These are phyloP conservation scores for Cutaneotrichosporon sp. DNA, from an alignment of 1,284 basidiomycete genomes.

Conservation along the genomic window DNA sequence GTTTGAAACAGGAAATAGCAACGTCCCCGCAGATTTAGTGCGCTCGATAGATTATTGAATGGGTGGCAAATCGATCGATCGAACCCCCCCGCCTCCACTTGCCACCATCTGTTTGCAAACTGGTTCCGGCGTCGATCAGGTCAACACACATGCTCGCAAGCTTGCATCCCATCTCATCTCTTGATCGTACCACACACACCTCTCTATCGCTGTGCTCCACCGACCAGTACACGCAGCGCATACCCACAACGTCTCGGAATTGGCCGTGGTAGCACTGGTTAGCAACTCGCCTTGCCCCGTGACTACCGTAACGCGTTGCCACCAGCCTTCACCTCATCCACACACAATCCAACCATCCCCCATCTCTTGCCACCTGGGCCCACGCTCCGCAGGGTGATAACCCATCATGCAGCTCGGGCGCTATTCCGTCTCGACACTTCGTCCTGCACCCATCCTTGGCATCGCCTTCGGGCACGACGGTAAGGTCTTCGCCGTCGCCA, in stretches of 20 bases:
- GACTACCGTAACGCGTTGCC: background rate
- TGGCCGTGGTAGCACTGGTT: background rate
- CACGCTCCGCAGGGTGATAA: background rate
- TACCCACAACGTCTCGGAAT: background rate
- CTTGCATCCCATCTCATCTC: background rate
- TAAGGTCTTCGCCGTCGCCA: constrained; percentile 76
- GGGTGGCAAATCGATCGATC: background rate
- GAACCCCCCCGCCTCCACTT: background rate
- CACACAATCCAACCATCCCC: background rate
- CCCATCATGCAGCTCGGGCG: constrained; percentile 78
- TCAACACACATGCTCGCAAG: background rate
- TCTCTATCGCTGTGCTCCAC: background rate
- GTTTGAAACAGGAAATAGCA: background rate
- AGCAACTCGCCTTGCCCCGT: background rate
- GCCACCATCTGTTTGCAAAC: background rate
- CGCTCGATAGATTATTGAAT: background rate
- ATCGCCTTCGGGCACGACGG: constrained; percentile 70
- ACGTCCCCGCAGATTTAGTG: too few relatives aligned
- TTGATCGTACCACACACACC: background rate
- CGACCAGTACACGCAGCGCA: background rate
- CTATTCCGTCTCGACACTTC: constrained; percentile 78
- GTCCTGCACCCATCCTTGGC: constrained; percentile 71
- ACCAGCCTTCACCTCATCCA: background rate
- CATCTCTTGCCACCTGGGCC: background rate
- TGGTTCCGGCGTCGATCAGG: background rate